phyloP scores from a whole-genome alignment of 2,329 filamentous ascomycete species.

The Trichoderma sp. region DNA sequence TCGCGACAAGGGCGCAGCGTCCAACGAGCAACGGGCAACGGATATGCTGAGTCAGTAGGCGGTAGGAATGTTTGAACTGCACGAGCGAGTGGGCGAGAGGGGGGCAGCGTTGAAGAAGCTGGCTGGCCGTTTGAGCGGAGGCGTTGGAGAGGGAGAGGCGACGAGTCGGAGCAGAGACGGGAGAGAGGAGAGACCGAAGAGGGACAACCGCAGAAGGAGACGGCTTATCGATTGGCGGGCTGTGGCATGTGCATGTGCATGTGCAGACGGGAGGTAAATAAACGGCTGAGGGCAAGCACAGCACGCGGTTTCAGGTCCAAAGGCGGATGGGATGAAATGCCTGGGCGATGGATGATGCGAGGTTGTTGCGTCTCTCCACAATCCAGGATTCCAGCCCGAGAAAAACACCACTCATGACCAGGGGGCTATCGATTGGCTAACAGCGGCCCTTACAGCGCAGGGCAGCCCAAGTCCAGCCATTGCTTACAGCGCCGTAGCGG shows the following conservation, averaged over 20 bases:
- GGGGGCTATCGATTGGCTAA: not conserved
- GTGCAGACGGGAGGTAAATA: not conserved
- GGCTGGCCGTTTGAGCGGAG: not conserved
- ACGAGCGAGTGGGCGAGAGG: not conserved
- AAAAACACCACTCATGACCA: not conserved
- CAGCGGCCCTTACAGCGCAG: not conserved
- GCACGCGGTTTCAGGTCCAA: not conserved
- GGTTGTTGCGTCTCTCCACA: not conserved
- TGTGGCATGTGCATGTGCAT: not conserved
- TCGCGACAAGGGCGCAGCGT: not conserved
- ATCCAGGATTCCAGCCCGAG: not conserved
- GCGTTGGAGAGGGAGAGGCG: not conserved
- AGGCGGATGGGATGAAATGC: not conserved
- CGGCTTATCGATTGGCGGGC: constrained; percentile 3
- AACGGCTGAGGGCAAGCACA: not conserved
- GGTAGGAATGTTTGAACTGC: not conserved
- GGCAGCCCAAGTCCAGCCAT: not conserved
- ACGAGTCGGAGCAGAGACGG: not conserved
- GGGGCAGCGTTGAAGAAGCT: not conserved
- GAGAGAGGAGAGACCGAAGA: not conserved
- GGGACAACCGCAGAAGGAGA: not conserved
- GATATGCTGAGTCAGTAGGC: not conserved
- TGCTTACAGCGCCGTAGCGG: not conserved
- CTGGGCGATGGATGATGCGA: constrained; percentile 17
- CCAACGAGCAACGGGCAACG: not conserved